phyloP scores from a whole-genome alignment of 768 basidiomycete species.

The Pleurotus ostreatus region DNA sequence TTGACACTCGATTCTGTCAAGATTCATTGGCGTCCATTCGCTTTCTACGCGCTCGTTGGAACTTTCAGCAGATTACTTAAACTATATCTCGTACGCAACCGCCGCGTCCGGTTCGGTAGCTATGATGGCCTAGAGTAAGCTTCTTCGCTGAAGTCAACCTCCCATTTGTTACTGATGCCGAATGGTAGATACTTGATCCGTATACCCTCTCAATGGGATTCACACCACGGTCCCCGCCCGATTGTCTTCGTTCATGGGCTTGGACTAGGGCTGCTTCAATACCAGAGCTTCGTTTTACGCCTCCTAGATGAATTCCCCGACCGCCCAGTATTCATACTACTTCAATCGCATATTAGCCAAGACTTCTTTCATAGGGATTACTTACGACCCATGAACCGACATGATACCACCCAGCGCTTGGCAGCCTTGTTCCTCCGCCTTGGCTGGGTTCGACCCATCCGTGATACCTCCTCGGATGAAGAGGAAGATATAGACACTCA shows the following conservation, averaged over 20 bases:
- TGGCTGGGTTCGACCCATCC: constrained; percentile 50
- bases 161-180: neutral
- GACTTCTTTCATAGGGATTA: constrained; percentile 75
- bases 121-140: constrained; percentile 71
- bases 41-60: constrained; percentile 54
- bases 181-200: constrained; percentile 65
- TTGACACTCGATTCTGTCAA: constrained; percentile 78
- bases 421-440: constrained; percentile 54
- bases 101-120: constrained; percentile 38
- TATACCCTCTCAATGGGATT: constrained; percentile 63
- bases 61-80: constrained; percentile 45
- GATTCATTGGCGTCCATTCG: constrained; percentile 63
- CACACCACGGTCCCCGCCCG: constrained; percentile 55
- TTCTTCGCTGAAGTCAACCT: neutral
- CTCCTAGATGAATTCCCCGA: constrained; percentile 54
- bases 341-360: constrained; percentile 88
- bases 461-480: constrained; percentile 17
- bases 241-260: constrained; percentile 87
- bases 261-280: constrained; percentile 77
- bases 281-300: constrained; percentile 55
- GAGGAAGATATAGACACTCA: constrained; percentile 21
- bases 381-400: constrained; percentile 64
- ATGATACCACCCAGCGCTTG: constrained; percentile 54
- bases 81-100: constrained; percentile 36
- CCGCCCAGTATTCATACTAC: constrained; percentile 67